phyloP scores from a whole-genome alignment of 306 rosid species.

The Citrullus amarus region DNA sequence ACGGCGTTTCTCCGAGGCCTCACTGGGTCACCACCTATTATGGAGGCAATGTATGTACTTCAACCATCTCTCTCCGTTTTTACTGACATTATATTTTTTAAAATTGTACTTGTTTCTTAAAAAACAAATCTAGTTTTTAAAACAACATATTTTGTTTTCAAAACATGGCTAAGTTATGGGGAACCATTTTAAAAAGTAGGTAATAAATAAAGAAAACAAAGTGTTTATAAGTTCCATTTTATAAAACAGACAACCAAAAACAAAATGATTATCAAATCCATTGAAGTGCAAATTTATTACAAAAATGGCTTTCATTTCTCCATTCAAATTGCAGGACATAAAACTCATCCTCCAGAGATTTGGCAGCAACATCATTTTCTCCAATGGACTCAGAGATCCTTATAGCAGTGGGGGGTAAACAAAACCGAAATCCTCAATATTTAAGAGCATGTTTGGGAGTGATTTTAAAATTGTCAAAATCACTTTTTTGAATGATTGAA shows the following conservation, averaged over 20 bases:
- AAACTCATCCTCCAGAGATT: slow-evolving; percentile 37
- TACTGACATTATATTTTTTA: not conserved
- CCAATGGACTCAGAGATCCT: slow-evolving; percentile 61
- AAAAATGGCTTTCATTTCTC: not conserved
- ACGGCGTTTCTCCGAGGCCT: slow-evolving; percentile 47
- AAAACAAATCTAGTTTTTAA: not conserved
- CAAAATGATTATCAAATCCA: too few relatives aligned
- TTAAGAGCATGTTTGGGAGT: not conserved
- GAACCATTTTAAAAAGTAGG: too few relatives aligned
- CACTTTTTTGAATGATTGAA: too few relatives aligned
- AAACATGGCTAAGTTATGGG: too few relatives aligned
- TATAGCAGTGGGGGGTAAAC: slow-evolving; percentile 55
- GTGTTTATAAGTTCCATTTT: too few relatives aligned
- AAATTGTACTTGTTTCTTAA: not conserved
- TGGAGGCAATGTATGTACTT: slow-evolving; percentile 49
- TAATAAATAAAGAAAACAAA: too few relatives aligned
- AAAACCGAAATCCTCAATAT: not conserved
- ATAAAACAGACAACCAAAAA: too few relatives aligned
- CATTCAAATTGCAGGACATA: slow-evolving; percentile 29
- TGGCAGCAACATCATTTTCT: slow-evolving; percentile 63
- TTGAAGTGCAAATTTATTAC: not conserved
- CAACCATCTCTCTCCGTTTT: not conserved
- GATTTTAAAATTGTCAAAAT: too few relatives aligned
- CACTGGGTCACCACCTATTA: slow-evolving; percentile 53
- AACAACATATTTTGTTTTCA: too few relatives aligned